These are phyloP conservation scores for Ascochyta rabiei DNA, from an alignment of 2,329 filamentous ascomycete species.

Conservation along the genomic window DNA sequence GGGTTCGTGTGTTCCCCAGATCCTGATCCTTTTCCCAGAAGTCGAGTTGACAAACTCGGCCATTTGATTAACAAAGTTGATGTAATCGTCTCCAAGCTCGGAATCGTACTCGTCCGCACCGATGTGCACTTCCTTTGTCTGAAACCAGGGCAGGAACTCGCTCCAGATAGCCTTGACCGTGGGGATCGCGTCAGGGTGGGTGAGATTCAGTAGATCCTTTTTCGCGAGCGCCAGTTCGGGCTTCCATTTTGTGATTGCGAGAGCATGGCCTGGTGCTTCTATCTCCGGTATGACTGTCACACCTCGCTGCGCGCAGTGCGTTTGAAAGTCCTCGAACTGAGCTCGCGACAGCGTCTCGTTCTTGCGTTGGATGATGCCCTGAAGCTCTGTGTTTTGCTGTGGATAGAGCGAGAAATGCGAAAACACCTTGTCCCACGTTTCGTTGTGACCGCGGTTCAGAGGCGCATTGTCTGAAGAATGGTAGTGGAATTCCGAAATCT, in stretches of 20 bases:
- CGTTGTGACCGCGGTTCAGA: constrained; percentile 54
- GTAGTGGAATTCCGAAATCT: constrained; percentile 58
- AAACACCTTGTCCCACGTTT: constrained; percentile 55
- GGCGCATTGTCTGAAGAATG: constrained; percentile 59
- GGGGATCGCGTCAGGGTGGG: constrained; percentile 44
- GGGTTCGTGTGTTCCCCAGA: constrained; percentile 54
- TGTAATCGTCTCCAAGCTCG: constrained; percentile 45
- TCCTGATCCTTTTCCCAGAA: constrained; percentile 41
- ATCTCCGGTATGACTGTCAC: constrained; percentile 48
- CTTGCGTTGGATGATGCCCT: constrained; percentile 42
- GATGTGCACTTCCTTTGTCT: constrained; percentile 47
- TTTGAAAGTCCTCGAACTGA: constrained; percentile 46
- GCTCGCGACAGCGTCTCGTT: constrained; percentile 45
- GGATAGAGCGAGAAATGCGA: constrained; percentile 53
- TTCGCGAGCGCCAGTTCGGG: constrained; percentile 45
- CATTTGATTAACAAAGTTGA: constrained; percentile 48
- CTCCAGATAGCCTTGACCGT: constrained; percentile 47
- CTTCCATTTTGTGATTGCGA: constrained; percentile 49
- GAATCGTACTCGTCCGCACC: constrained; percentile 48
- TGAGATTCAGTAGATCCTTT: constrained; percentile 46
- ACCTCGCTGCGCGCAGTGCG: constrained; percentile 42
- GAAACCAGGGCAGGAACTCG: constrained; percentile 49
- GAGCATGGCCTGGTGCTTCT: constrained; percentile 46
- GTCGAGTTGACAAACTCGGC: constrained; percentile 38
- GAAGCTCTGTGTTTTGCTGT: constrained; percentile 40